phyloP scores from a whole-genome alignment of 176 grass and related monocot genomes.

The Alloteropsis semialata region DNA sequence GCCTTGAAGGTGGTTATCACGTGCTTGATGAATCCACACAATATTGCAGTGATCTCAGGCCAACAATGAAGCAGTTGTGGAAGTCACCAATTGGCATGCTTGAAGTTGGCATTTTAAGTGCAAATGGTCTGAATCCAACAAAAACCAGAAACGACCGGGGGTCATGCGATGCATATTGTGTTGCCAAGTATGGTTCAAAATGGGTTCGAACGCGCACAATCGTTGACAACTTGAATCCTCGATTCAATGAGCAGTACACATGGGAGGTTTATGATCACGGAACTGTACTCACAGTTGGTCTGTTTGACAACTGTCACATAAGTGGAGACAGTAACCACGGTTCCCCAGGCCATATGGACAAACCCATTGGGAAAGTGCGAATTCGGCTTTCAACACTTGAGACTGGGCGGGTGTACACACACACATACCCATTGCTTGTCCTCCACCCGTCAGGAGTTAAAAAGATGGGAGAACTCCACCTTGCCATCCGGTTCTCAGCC shows the following conservation, averaged over 20 bases:
- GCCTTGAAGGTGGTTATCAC: constrained; percentile 92
- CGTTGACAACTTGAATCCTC: constrained; percentile 57
- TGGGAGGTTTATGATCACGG: constrained; percentile 91
- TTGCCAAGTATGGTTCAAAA: constrained; percentile 94
- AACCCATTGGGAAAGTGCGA: constrained; percentile 74
- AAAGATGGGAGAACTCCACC: constrained; percentile 93
- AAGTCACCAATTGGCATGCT: constrained; percentile 80
- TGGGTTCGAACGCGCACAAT: constrained; percentile 93
- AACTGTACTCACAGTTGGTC: constrained; percentile 80
- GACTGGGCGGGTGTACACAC: constrained; percentile 73
- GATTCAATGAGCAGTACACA: constrained; percentile 90
- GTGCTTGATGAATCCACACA: constrained; percentile 90
- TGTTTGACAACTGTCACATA: constrained; percentile 87
- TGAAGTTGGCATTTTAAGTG: constrained; percentile 83
- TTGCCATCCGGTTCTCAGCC: constrained; percentile 79
- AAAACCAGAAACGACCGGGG: constrained; percentile 57
- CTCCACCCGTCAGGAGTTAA: constrained; percentile 86
- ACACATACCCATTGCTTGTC: constrained; percentile 76
- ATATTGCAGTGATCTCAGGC: constrained; percentile 85
- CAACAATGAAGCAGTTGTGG: constrained; percentile 92
- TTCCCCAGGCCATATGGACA: constrained; percentile 46
- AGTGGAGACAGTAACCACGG: constrained; percentile 8
- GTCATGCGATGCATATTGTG: constrained; percentile 88
- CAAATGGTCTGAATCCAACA: constrained; percentile 61
- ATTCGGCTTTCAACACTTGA: constrained; percentile 87